These are phyloP conservation scores for Striga asiatica DNA, from an alignment of 257 asterid species.

Conservation along the genomic window DNA sequence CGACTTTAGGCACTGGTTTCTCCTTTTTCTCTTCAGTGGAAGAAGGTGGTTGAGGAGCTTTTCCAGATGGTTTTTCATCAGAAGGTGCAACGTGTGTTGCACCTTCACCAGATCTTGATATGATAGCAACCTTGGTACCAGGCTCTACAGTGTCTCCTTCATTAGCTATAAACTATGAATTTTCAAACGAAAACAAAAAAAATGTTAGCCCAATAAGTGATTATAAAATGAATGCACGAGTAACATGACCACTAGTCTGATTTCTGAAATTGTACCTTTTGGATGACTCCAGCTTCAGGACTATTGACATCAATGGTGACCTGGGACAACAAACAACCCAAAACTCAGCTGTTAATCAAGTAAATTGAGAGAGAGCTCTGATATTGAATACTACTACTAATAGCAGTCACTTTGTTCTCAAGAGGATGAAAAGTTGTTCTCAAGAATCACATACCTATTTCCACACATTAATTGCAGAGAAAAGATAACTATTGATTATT, in stretches of 20 bases:
- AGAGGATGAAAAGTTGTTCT: background rate
- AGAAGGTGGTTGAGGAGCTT: conserved; percentile 43
- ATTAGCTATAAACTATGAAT: conserved; percentile 60
- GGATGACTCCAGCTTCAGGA: conserved; percentile 96
- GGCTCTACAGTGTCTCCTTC: conserved; percentile 98
- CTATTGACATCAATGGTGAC: conserved; percentile 96
- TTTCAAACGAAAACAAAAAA: background rate
- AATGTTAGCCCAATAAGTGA: conserved; percentile 11
- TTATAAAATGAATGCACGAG: background rate
- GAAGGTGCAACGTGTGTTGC: conserved; percentile 73
- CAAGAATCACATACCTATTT: too few relatives aligned
- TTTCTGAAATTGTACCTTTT: conserved; percentile 41
- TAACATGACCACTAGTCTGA: conserved; percentile 1
- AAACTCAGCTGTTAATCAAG: conserved; percentile 9
- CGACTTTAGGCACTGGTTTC: conserved; percentile 43
- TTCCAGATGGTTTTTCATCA: conserved; percentile 66
- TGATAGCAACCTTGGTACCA: conserved; percentile 79
- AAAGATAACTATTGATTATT: conserved; percentile 1
- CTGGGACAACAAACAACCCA: conserved; percentile 29
- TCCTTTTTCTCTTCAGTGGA: conserved; percentile 50
- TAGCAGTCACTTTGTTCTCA: background rate
- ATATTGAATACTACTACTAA: background rate
- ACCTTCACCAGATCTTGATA: conserved; percentile 85
- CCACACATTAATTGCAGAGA: conserved; percentile 6
- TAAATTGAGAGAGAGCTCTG: conserved; percentile 4